Evolutionary conservation across 208 protist genomes (phyloP).

Genomic region (Lotmaria passim): DNA sequence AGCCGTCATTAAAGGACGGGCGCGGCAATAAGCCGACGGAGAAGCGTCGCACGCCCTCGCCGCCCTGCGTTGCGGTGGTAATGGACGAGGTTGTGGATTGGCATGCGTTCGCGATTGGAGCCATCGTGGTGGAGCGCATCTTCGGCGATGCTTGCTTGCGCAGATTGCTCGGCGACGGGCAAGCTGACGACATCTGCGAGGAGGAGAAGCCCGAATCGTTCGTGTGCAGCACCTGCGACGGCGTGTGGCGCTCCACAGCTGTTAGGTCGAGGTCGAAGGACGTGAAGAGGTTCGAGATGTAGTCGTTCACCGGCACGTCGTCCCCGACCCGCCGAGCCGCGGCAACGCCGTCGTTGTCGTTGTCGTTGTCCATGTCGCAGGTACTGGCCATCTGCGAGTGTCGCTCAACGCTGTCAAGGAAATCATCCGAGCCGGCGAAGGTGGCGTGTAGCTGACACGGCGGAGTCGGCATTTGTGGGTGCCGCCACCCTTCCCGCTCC

Average conservation of each 20-base stretch:
- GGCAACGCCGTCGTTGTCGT: background rate
- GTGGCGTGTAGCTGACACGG: constrained; percentile 1
- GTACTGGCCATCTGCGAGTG: background rate
- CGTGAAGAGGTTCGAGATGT: constrained; percentile 3
- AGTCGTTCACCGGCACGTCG: background rate
- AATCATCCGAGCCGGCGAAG: background rate
- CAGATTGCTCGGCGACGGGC: constrained; percentile 1
- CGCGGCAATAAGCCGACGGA: background rate
- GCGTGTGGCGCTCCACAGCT: background rate
- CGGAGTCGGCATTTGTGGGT: background rate
- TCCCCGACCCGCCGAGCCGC: background rate
- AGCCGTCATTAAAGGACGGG: background rate
- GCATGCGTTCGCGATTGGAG: background rate
- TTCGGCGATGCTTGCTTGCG: background rate
- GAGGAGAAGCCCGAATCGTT: background rate
- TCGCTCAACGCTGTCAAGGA: background rate
- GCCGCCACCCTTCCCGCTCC: background rate
- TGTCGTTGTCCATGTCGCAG: background rate
- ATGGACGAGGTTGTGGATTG: background rate
- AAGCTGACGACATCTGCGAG: background rate
- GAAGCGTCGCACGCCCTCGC: background rate
- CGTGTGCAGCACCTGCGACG: background rate
- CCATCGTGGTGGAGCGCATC: constrained; percentile 6
- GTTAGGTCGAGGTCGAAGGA: background rate
- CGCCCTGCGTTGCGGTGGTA: background rate